Base-by-base conservation (phyloP, 345 rosid genomes). In the Carallia pectinifolia region DNA sequence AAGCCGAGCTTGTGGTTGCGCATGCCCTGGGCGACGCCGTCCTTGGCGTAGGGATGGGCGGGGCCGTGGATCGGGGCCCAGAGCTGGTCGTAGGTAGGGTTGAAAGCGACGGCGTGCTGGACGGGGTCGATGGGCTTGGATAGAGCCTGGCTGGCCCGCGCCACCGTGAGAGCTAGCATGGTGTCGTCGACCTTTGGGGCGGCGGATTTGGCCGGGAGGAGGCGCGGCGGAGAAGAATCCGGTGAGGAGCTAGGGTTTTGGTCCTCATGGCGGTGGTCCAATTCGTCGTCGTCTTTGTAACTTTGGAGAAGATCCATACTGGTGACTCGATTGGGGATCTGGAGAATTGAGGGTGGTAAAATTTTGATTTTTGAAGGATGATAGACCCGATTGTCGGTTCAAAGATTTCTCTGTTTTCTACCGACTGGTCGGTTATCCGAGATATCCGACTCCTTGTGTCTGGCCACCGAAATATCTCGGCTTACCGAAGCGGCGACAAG, bases 131-230 rank as follows among this genome's bases (percentile, higher is more conserved):
- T 89, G 1, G 98, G 99, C 30, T 78, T 78, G 40, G 86, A 76
- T 12, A 82, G 87, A n/a, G 86, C 61, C 67, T 78, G 90, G 40
- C 81, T 80, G 39, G 80, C 83, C 71, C 82, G 83, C 3, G 97
- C 94, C 9, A 80, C 86, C 2, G 98, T 82, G 23, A 95, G 91
- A 64, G 99, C 93, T 0, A 92, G 85, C 56, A 84, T 89, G 39
- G 99, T 95, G 61, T 89, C 96, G 74, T 95, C 99, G n/a, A 95
- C 97, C 66, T 74, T 81, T 1, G 97, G 99, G 5, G 99, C 98
- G 16, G 96, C 77, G 56, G 99, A 92, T 83, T 90, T 95, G 50
- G 88, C 80, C 9, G 77, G 80, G 44, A 90, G 77, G 82, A 89
- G 85, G 37, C 86, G 91, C 5, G 90, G 92, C 3, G 98, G 93